Conservation (phyloP, 2,329 filamentous ascomycete genomes). For the Aspergillus jensenii region DNA sequence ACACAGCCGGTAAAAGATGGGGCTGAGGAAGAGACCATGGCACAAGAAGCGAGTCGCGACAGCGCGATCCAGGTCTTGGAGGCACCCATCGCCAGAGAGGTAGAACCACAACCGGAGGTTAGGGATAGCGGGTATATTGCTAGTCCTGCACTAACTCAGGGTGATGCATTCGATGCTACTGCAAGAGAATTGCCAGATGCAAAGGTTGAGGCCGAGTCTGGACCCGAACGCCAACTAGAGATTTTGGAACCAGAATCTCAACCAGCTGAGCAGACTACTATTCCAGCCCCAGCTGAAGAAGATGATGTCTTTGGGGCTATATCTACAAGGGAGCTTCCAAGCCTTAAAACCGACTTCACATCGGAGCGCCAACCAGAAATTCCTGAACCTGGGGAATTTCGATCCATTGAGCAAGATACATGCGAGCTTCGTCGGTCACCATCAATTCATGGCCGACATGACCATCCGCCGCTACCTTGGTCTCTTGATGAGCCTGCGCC, state of each 20-base stretch:
- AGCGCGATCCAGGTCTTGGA: conserved; percentile 48
- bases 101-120: conserved; percentile 19
- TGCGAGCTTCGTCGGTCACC: conserved; percentile 34
- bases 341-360: background rate
- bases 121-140: conserved; percentile 48
- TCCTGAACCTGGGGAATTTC: background rate
- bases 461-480: conserved; percentile 28
- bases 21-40: conserved; percentile 41
- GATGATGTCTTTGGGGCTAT: background rate
- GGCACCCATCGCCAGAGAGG: conserved; percentile 35
- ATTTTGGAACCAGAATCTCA: background rate
- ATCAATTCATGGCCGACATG: conserved; percentile 38
- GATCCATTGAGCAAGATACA: background rate
- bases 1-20: conserved; percentile 36
- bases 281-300: background rate
- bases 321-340: background rate
- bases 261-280: background rate
- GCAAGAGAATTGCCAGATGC: conserved; percentile 3
- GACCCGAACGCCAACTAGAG: background rate
- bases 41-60: conserved; percentile 40
- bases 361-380: background rate
- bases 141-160: conserved; percentile 14
- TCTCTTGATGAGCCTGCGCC: conserved; percentile 28
- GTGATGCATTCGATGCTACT: conserved; percentile 6
- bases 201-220: background rate